Base-by-base conservation (phyloP, 176 grass and related monocot species). In the Areca catechu region DNA sequence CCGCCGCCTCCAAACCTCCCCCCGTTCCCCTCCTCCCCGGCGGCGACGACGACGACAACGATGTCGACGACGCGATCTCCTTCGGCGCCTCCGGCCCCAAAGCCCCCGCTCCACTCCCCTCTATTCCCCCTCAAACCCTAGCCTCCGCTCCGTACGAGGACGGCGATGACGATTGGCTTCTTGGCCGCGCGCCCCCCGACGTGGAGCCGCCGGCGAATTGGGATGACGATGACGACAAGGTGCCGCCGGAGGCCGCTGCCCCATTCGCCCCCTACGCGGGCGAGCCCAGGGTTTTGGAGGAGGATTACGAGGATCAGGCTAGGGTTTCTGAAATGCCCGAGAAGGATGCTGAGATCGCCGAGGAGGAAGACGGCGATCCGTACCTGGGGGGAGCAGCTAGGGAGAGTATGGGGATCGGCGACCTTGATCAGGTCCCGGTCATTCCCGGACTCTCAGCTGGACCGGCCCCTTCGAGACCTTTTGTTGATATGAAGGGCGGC, bases 371-470 rank as follows among this genome's bases (percentile, higher is more conserved):
- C 34, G 34, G 34, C 34, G 34, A 43, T 43, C 34, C 9, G 6
- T 43, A 12, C 9, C 34, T 43, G 37, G 21, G 47, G 21, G 16
- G 24, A 51, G n/a, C 17, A 4, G 55, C 17, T 22, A 1, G 48
- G 20, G 50, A 49, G 68, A 70, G 67, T 16, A 19, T 16, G 43
- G 47, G 18, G 23, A 22, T 55, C 24, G 68, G 7, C 30, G 81
- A 93, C 68, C 67, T 59, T 54, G 81, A 67, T 55, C 54, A 86
- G 51, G 54, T 50, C 1, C 48, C 47, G 19, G 55, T 77, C 10
- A 98, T 98, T 63, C 94, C 94, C 27, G 94, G 94, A 25, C 81
- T 98, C 20, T 83, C 82, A 21, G 66, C 50, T 72, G 70, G 24
- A 15, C 58, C 70, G n/a, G 25, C 19, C 19, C 15, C 58, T 53